A percentile compares a stretch with the other conserved stretches of the same genome.
phyloP scores from a whole-genome alignment of 352 stramenopile genomes.

The Blastocystis sp. region DNA sequence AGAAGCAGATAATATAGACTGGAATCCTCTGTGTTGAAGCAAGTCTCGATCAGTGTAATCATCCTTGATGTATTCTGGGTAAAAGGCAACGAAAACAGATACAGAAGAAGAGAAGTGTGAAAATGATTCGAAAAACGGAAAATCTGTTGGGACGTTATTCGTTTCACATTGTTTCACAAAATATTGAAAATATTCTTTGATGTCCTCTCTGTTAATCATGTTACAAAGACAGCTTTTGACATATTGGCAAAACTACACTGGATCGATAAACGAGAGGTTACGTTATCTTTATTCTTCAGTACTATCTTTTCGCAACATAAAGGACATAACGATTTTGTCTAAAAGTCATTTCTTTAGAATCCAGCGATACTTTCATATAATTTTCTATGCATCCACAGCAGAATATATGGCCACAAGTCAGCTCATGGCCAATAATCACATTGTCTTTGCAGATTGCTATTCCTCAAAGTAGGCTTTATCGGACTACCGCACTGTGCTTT shows the following conservation, averaged over 20 bases:
- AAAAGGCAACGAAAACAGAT: background rate
- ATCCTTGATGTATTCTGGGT: background rate
- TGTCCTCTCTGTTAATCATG: background rate
- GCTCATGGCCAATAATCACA: background rate
- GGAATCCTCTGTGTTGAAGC: background rate
- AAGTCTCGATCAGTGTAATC: background rate
- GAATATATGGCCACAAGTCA: slow-evolving; percentile 18
- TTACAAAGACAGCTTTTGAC: background rate
- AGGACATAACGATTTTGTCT: slow-evolving; percentile 3
- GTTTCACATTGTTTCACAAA: background rate
- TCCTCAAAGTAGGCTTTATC: background rate
- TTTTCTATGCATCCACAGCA: background rate
- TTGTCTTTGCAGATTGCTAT: background rate
- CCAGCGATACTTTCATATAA: background rate
- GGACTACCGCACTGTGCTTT: background rate
- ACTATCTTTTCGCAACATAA: background rate
- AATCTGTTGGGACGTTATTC: background rate
- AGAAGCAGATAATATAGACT: background rate
- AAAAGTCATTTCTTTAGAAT: background rate
- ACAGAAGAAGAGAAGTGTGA: background rate
- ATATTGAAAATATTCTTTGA: background rate
- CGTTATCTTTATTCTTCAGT: background rate
- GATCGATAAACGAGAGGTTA: background rate
- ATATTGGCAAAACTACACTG: background rate
- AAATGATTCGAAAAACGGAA: background rate